Conservation (phyloP, 768 basidiomycete species). For the Serpula lacrymans region DNA sequence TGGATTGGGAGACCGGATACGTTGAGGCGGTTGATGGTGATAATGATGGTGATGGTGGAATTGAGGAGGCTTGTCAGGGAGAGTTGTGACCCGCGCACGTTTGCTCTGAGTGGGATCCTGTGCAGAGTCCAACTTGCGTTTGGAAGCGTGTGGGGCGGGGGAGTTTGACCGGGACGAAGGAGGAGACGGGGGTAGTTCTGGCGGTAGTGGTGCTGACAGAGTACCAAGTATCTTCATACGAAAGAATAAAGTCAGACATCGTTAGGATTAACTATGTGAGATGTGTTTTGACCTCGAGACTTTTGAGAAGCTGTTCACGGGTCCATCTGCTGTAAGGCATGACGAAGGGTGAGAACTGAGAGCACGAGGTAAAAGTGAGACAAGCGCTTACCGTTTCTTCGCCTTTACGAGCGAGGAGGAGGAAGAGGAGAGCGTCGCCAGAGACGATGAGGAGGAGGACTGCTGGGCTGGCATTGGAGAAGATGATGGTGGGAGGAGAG, state of each 20-base stretch:
- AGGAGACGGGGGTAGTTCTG: slow-evolving; percentile 44
- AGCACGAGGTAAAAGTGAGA: slow-evolving; percentile 5
- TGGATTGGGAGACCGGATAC: slow-evolving; percentile 19
- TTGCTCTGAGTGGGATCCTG: slow-evolving; percentile 26
- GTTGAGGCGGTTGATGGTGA: slow-evolving; percentile 20
- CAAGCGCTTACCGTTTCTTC: slow-evolving; percentile 33
- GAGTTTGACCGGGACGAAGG: slow-evolving; percentile 42
- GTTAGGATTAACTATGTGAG: slow-evolving; percentile 2
- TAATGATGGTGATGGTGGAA: slow-evolving; percentile 23
- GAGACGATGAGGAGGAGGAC: slow-evolving; percentile 24
- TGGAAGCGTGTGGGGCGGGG: slow-evolving; percentile 30
- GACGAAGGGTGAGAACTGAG: slow-evolving; percentile 16
- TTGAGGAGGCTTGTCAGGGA: slow-evolving; percentile 22
- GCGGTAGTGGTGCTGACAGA: slow-evolving; percentile 38
- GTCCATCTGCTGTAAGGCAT: slow-evolving; percentile 28
- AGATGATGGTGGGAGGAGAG: slow-evolving; percentile 36
- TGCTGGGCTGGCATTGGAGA: slow-evolving; percentile 30
- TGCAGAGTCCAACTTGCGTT: slow-evolving; percentile 35
- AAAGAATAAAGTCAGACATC: slow-evolving; percentile 14
- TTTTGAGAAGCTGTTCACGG: slow-evolving; percentile 37
- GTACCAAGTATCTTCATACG: slow-evolving; percentile 36
- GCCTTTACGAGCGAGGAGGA: slow-evolving; percentile 18
- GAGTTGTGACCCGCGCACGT: slow-evolving; percentile 25
- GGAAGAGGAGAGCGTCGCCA: slow-evolving; percentile 19
- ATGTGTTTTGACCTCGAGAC: slow-evolving; percentile 33